Base-by-base conservation (phyloP, 257 asterid species). In the Ophiorrhiza pumila region DNA sequence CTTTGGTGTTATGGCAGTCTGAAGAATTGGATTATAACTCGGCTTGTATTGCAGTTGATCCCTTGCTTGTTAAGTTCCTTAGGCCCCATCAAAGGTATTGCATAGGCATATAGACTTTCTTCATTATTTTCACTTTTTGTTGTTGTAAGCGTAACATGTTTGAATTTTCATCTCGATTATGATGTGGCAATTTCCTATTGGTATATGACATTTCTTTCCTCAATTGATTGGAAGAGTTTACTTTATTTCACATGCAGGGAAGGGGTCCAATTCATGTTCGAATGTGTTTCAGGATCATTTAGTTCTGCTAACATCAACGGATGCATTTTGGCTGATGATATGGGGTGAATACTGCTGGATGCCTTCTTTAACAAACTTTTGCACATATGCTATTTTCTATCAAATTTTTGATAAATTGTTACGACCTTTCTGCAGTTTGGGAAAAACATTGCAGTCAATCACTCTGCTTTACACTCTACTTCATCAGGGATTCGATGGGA, bases 261-360 rank as follows among this genome's bases (percentile, higher is more conserved):
- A 86, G 99, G 97, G 74, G 99, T 94, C 80, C 97, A 91, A 79
- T 94, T 94, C 88, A 91, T 91, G 99, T 94, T 94, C 77, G 99
- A 90, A 62, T 94, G 97, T 71, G 97, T 91, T 79, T 94, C 99
- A 29, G 99, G 99, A 73, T 68, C 75, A 63, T 78, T 86, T 68
- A 81, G 87, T 75, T 80, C 85, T 73, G 84, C 85, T 74, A 89
- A 87, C 84, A 91, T 93, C 76, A 86, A 87, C 72, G 99, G 99
- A 59, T 94, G 99, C 96, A 91, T 94, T 79, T 84, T 94, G 87
- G 99, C 99, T 76, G 99, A 94, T 83, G 99, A 94, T 80, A 94
- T 94, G 97, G 99, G 99, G 99, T 94, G 85, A 83, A 78, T 58
- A 66, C 65, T 80, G 29, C 79, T 80, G 37, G 49, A 27, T 65